Conservation (phyloP, 352 stramenopile genomes). For the Globisporangium takayamanum region DNA sequence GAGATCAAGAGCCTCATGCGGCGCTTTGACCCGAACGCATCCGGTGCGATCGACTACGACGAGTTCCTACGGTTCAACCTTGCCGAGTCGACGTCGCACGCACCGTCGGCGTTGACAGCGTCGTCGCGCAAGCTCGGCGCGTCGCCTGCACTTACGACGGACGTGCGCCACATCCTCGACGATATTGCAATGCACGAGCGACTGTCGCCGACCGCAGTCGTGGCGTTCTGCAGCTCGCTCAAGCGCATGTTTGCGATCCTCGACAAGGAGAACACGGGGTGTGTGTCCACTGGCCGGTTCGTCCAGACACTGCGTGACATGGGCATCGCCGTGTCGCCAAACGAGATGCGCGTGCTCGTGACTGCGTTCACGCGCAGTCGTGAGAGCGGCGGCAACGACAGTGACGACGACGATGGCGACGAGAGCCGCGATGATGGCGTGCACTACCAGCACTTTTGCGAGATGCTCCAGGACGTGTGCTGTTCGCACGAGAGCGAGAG, state of each 20-base stretch:
- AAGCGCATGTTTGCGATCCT: conserved; percentile 80
- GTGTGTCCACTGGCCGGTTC: conserved; percentile 39
- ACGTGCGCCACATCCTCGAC: conserved; percentile 35
- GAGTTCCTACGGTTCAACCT: conserved; percentile 80
- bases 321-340: conserved; percentile 32
- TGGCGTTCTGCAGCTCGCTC: conserved; percentile 53
- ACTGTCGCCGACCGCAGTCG: conserved; percentile 32
- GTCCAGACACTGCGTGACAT: conserved; percentile 57
- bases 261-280: conserved; percentile 61
- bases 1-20: conserved; percentile 79
- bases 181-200: conserved; percentile 43
- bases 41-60: conserved; percentile 61
- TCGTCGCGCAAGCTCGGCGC: conserved; percentile 17
- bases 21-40: conserved; percentile 62
- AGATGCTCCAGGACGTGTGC: conserved; percentile 42
- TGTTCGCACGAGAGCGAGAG: conserved; percentile 23
- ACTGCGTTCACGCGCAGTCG: conserved; percentile 33
- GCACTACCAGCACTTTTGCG: conserved; percentile 52
- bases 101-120: background rate
- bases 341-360: conserved; percentile 36
- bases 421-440: conserved; percentile 15
- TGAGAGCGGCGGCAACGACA: background rate
- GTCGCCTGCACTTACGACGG: conserved; percentile 5
- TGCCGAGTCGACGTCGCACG: conserved; percentile 42
- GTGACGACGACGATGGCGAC: conserved; percentile 11